phyloP scores from a whole-genome alignment of 1,284 basidiomycete species.

The Sphaerobolus stellatus region DNA sequence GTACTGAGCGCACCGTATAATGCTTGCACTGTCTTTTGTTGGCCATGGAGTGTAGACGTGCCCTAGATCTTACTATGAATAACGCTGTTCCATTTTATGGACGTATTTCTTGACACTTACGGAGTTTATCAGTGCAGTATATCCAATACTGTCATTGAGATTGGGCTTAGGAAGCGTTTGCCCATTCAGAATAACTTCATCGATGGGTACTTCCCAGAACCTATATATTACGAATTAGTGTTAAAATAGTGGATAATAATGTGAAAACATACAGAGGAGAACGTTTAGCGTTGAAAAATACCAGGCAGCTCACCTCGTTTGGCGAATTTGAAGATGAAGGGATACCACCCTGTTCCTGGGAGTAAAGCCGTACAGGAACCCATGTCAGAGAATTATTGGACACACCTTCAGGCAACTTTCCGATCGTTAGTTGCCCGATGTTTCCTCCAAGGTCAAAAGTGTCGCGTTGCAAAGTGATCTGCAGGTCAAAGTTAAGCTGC shows the following conservation, averaged over 20 bases:
- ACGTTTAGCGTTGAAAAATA: neutral
- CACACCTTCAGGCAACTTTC: conserved; percentile 8
- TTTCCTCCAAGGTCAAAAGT: conserved; percentile 13
- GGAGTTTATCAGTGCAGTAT: conserved; percentile 14
- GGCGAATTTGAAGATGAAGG: neutral
- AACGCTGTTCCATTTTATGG: too few relatives aligned
- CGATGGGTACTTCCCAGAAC: conserved; percentile 61
- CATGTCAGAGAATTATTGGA: conserved; percentile 7
- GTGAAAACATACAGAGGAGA: neutral
- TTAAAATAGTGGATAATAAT: neutral
- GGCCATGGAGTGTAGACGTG: conserved; percentile 10
- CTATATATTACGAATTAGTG: conserved; percentile 40
- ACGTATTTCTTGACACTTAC: neutral
- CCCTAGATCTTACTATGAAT: too few relatives aligned
- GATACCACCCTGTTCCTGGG: conserved; percentile 5
- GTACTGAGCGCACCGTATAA: neutral
- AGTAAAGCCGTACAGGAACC: conserved; percentile 13
- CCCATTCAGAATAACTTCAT: conserved; percentile 57
- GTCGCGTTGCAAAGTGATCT: conserved; percentile 15
- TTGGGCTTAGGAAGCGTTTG: conserved; percentile 37
- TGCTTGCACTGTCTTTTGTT: conserved; percentile 8
- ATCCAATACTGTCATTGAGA: neutral
- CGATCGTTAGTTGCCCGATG: conserved; percentile 13
- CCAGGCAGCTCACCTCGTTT: neutral
- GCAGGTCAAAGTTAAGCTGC: neutral